Evolutionary conservation across 2,329 filamentous ascomycete genomes (phyloP).

Genomic region (Dryadomyces sulphureus): DNA sequence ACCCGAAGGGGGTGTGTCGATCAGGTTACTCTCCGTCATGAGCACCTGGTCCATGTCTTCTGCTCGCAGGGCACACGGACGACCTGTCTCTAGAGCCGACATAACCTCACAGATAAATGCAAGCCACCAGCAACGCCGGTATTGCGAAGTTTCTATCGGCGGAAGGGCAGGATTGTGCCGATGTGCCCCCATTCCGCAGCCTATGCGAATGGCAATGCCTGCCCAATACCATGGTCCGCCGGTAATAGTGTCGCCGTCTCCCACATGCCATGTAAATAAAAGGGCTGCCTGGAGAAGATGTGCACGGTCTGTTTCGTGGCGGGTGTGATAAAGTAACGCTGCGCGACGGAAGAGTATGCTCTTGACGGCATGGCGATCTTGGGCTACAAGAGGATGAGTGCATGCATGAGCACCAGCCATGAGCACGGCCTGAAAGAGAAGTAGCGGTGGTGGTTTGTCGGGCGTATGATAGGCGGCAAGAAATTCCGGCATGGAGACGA

Average conservation of each 20-base stretch:
- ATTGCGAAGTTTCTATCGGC: not conserved
- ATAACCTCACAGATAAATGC: conserved; percentile 5
- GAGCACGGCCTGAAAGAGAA: conserved; percentile 17
- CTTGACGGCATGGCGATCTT: conserved; percentile 12
- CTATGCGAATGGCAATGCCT: conserved; percentile 15
- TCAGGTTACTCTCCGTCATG: not conserved
- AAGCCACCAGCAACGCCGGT: conserved; percentile 5
- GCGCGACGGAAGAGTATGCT: conserved; percentile 14
- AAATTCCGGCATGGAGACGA: conserved; percentile 13
- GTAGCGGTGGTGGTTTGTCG: conserved; percentile 13
- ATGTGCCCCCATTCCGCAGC: conserved; percentile 16
- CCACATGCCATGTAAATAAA: conserved; percentile 15
- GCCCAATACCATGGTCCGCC: conserved; percentile 15
- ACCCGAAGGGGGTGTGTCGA: not conserved
- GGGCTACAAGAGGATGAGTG: conserved; percentile 12
- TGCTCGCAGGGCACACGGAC: conserved; percentile 3
- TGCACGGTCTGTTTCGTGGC: conserved; percentile 15
- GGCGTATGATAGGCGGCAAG: conserved; percentile 1
- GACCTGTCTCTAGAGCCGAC: conserved; percentile 5
- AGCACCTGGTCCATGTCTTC: conserved; percentile 2
- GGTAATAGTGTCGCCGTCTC: conserved; percentile 12
- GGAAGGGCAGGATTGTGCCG: conserved; percentile 8
- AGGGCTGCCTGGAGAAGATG: conserved; percentile 15
- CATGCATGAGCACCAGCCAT: conserved; percentile 15
- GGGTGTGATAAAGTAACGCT: conserved; percentile 14